phyloP scores from a whole-genome alignment of 805 yeast genomes.

The Pichia pseudocactophila region DNA sequence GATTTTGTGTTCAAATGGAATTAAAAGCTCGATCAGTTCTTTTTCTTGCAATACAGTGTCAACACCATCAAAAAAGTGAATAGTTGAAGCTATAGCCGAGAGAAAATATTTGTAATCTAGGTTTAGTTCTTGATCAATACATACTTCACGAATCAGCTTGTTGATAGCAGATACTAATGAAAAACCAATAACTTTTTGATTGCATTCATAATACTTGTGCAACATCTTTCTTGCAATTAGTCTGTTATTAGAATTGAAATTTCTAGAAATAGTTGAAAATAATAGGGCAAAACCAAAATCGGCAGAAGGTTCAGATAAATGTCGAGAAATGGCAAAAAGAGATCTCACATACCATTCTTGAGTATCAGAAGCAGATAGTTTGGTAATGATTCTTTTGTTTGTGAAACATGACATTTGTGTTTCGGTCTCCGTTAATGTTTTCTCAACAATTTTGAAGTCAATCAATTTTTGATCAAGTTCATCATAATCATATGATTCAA shows the following conservation, averaged over 20 bases:
- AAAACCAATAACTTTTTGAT: slow-evolving; percentile 34
- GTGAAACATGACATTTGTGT: slow-evolving; percentile 37
- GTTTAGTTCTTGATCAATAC: slow-evolving; percentile 16
- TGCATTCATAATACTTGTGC: slow-evolving; percentile 22
- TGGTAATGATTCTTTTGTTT: slow-evolving; percentile 40
- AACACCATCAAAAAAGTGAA: slow-evolving; percentile 8
- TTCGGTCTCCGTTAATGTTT: slow-evolving; percentile 24
- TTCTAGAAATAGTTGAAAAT: slow-evolving; percentile 36
- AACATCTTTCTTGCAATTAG: slow-evolving; percentile 28
- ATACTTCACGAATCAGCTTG: slow-evolving; percentile 12
- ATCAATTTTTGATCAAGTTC: slow-evolving; percentile 13
- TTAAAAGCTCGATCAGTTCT: slow-evolving; percentile 32
- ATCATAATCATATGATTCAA: slow-evolving; percentile 8
- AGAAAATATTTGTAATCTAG: slow-evolving; percentile 22
- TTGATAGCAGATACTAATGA: slow-evolving; percentile 38
- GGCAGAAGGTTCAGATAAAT: slow-evolving; percentile 12
- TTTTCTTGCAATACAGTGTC: slow-evolving; percentile 22
- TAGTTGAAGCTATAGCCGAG: slow-evolving; percentile 30
- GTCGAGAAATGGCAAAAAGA: slow-evolving; percentile 27
- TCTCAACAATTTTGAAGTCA: slow-evolving; percentile 25
- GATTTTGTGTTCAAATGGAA: slow-evolving; percentile 35
- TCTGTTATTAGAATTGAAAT: slow-evolving; percentile 29
- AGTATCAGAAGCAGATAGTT: slow-evolving; percentile 37
- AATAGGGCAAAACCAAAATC: slow-evolving; percentile 41
- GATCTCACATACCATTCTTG: slow-evolving; percentile 46